phyloP scores from a whole-genome alignment of 2,329 filamentous ascomycete species.

The Penicillium sp. region DNA sequence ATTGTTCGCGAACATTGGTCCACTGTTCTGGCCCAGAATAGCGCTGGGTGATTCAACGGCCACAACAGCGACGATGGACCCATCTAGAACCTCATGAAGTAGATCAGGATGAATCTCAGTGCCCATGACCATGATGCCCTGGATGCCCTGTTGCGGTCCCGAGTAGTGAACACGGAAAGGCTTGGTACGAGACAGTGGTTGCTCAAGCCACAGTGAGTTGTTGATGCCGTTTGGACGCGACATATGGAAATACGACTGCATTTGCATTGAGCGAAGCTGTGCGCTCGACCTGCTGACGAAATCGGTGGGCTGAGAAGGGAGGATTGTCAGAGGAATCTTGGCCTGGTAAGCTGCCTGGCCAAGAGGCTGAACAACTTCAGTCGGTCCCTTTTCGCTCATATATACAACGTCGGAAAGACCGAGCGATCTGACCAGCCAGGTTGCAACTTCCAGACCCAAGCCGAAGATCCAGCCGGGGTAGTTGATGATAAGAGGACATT shows the following conservation, averaged over 20 bases:
- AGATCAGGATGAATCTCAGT: slow-evolving; percentile 42
- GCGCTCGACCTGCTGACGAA: slow-evolving; percentile 42
- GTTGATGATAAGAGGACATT: slow-evolving; percentile 49
- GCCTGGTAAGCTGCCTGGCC: slow-evolving; percentile 32
- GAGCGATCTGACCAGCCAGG: slow-evolving; percentile 40
- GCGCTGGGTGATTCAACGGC: slow-evolving; percentile 37
- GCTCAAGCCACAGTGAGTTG: slow-evolving; percentile 38
- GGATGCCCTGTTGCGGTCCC: slow-evolving; percentile 38
- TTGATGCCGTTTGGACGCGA: slow-evolving; percentile 23
- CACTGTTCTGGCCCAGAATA: slow-evolving; percentile 18
- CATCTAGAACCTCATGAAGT: slow-evolving; percentile 46
- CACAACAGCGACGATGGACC: slow-evolving; percentile 47
- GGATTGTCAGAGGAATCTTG: slow-evolving; percentile 35
- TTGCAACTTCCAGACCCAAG: slow-evolving; percentile 43
- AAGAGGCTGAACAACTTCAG: slow-evolving; percentile 37
- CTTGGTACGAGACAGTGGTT: slow-evolving; percentile 38
- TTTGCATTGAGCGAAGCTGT: slow-evolving; percentile 51
- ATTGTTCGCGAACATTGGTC: no score
- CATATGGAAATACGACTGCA: slow-evolving; percentile 53
- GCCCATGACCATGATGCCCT: slow-evolving; percentile 47
- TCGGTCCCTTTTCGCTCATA: slow-evolving; percentile 43
- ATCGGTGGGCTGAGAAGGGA: slow-evolving; percentile 41
- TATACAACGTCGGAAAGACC: slow-evolving; percentile 47
- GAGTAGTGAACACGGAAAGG: slow-evolving; percentile 47
- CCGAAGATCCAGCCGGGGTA: slow-evolving; percentile 51